phyloP scores from a whole-genome alignment of 768 basidiomycete species.

The Leucogyrophana mollusca region DNA sequence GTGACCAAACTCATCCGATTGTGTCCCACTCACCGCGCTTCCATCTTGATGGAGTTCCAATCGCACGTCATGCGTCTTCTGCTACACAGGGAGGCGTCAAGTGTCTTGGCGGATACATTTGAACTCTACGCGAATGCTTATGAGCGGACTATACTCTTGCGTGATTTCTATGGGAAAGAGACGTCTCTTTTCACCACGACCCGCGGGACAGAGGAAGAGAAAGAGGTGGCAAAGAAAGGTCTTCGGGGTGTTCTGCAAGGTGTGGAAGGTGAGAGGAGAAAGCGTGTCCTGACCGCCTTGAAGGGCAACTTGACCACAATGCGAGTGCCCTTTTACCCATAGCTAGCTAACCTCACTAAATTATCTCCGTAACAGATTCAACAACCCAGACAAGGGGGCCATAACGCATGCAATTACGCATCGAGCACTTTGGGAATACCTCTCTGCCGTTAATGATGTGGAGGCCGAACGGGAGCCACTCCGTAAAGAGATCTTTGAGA shows the following conservation, averaged over 20 bases:
- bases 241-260: constrained; percentile 67
- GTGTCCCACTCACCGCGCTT: constrained; percentile 69
- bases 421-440: constrained; percentile 83
- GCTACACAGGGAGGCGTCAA: constrained; percentile 81
- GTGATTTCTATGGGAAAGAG: constrained; percentile 92
- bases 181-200: constrained; percentile 64
- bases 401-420: constrained; percentile 88
- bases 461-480: constrained; percentile 68
- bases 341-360: constrained; percentile 1
- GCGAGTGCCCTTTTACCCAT: constrained; percentile 41
- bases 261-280: constrained; percentile 60
- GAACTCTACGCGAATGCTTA: constrained; percentile 86
- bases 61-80: constrained; percentile 73
- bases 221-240: constrained; percentile 64
- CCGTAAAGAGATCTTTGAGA: constrained; percentile 79
- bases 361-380: constrained; percentile 56
- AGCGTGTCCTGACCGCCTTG: constrained; percentile 63
- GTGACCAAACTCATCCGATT: constrained; percentile 76
- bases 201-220: constrained; percentile 57
- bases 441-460: constrained; percentile 56
- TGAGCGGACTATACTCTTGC: constrained; percentile 75
- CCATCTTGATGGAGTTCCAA: constrained; percentile 80
- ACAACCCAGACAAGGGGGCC: constrained; percentile 89
- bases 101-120: constrained; percentile 83
- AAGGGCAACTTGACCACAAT: constrained; percentile 75